phyloP scores from a whole-genome alignment of 257 asterid genomes.

The Haberlea rhodopensis region DNA sequence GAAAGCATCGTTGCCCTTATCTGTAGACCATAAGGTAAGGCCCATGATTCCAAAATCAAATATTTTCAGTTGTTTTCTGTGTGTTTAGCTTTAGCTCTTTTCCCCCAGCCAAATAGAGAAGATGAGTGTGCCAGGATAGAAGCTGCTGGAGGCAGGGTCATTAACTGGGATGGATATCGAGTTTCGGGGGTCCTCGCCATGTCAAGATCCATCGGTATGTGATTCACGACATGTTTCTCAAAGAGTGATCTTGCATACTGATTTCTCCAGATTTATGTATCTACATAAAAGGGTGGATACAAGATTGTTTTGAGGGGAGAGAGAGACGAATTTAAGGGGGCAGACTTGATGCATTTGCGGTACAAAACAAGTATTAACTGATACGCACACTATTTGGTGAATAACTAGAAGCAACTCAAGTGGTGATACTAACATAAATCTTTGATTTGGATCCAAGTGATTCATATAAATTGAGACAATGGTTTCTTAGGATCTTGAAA shows the following conservation, averaged over 20 bases:
- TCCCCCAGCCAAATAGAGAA: constrained; percentile 46
- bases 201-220: constrained; percentile 48
- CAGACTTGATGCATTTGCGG: no score
- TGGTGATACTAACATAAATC: no score
- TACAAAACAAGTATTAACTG: no score
- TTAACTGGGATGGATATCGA: constrained; percentile 47
- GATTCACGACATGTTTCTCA: not conserved
- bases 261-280: not conserved
- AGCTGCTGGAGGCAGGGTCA: constrained; percentile 47
- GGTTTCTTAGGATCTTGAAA: no score
- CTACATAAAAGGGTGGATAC: no score
- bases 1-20: constrained; percentile 20
- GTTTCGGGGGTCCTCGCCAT: constrained; percentile 50
- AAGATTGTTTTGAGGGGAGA: no score
- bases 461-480: no score
- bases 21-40: constrained; percentile 29
- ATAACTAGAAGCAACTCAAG: no score
- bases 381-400: no score
- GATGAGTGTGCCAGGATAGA: constrained; percentile 50
- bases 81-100: not conserved
- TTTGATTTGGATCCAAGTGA: no score
- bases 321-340: no score
- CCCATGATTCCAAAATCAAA: not conserved
- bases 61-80: not conserved
- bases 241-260: not conserved